Conservation (phyloP, 768 basidiomycete genomes). For the Hydnomerulius pinastri region DNA sequence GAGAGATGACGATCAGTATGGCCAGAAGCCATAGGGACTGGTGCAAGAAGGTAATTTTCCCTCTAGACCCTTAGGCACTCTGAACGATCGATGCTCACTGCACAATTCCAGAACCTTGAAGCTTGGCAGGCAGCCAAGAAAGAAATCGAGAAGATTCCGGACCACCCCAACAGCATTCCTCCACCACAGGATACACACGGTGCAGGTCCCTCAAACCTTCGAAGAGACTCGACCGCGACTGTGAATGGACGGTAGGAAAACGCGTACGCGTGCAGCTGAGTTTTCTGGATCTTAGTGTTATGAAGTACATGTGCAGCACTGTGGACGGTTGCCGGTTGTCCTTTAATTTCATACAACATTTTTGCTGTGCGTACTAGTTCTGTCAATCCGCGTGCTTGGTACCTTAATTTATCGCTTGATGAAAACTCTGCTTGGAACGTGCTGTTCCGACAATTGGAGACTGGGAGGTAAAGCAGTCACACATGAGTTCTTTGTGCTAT, state of each 20-base stretch:
- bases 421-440: constrained; percentile 16
- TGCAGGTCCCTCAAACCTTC: constrained; percentile 40
- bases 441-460: neutral
- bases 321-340: constrained; percentile 4
- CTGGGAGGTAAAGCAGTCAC: constrained; percentile 1
- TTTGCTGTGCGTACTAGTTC: constrained; percentile 9
- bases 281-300: neutral
- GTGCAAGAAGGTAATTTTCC: constrained; percentile 82
- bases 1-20: constrained; percentile 92
- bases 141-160: constrained; percentile 88
- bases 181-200: constrained; percentile 35
- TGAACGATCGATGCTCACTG: constrained; percentile 20
- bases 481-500: constrained; percentile 12
- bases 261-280: constrained; percentile 7
- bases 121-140: constrained; percentile 96
- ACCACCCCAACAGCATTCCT: constrained; percentile 79
- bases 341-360: neutral
- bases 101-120: constrained; percentile 76
- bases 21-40: constrained; percentile 91
- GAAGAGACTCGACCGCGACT: constrained; percentile 71
- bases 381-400: constrained; percentile 12
- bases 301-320: constrained; percentile 14
- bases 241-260: constrained; percentile 61
- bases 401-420: constrained; percentile 24
- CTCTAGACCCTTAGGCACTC: neutral